Conservation (phyloP, 148 eudicot genomes). For the Camellia sinensis region DNA sequence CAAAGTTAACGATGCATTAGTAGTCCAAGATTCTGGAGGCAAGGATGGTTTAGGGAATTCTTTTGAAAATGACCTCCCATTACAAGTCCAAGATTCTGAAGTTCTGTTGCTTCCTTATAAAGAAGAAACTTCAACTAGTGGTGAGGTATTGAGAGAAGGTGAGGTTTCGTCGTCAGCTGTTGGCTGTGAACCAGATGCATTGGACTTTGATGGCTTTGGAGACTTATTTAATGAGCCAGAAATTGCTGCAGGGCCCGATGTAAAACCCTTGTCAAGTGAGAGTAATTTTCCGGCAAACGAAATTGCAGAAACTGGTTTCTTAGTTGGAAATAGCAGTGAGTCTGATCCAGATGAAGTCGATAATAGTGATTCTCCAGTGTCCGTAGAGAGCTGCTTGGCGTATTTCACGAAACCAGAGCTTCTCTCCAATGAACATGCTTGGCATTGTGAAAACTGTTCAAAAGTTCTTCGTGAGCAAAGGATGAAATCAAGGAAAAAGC, state of each 20-base stretch:
- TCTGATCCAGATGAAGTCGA: constrained; percentile 92
- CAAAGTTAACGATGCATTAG: constrained; percentile 16
- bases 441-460: constrained; percentile 94
- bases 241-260: constrained; percentile 30
- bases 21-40: constrained; percentile 22
- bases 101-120: constrained; percentile 20
- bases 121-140: constrained; percentile 33
- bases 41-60: constrained; percentile 21
- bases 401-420: constrained; percentile 52
- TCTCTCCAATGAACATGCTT: constrained; percentile 32
- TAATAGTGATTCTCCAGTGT: constrained; percentile 70
- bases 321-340: constrained; percentile 50
- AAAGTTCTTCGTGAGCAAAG: constrained; percentile 46
- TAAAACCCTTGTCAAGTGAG: constrained; percentile 27
- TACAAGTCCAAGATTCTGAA: not conserved
- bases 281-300: constrained; percentile 20
- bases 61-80: not conserved
- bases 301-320: constrained; percentile 32
- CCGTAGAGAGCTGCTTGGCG: constrained; percentile 75
- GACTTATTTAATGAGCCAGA: constrained; percentile 86
- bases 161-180: not conserved
- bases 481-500: constrained; percentile 36
- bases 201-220: constrained; percentile 71
- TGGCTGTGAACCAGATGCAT: constrained; percentile 4
- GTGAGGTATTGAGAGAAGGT: constrained; percentile 1